Percentiles rank a stretch among this genome's conserved stretches.
These are phyloP conservation scores for Stramenopiles sp. DNA, from an alignment of 352 stramenopile genomes.

Conservation along the genomic window DNA sequence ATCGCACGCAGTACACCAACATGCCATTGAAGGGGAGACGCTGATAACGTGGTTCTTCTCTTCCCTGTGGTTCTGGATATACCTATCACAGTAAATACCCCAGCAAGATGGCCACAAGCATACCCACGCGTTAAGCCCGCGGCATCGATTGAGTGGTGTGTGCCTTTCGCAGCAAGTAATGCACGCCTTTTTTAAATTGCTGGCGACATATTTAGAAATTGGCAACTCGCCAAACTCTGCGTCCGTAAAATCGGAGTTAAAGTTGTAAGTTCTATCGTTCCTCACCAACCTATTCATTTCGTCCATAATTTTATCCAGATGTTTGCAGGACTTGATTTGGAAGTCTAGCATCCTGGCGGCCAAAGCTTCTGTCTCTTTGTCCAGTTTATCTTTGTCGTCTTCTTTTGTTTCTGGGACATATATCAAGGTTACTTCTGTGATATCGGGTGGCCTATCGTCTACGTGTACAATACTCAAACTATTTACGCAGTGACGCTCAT, in stretches of 20 bases:
- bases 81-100: neutral
- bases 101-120: neutral
- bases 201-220: neutral
- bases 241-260: neutral
- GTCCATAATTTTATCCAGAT: neutral
- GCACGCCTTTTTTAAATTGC: neutral
- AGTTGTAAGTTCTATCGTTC: neutral
- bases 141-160: neutral
- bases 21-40: neutral
- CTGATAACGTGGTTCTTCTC: neutral
- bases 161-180: neutral
- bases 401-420: neutral
- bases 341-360: neutral
- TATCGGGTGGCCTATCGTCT: neutral
- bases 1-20: neutral
- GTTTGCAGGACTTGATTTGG: neutral
- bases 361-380: neutral
- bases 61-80: neutral
- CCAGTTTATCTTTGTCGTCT: neutral
- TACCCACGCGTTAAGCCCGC: neutral
- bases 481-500: neutral
- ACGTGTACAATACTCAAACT: neutral
- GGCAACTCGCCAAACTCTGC: neutral
- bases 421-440: neutral
- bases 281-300: neutral